Conservation (phyloP, 768 basidiomycete species). For the Dictyophora rubrovolvata region DNA sequence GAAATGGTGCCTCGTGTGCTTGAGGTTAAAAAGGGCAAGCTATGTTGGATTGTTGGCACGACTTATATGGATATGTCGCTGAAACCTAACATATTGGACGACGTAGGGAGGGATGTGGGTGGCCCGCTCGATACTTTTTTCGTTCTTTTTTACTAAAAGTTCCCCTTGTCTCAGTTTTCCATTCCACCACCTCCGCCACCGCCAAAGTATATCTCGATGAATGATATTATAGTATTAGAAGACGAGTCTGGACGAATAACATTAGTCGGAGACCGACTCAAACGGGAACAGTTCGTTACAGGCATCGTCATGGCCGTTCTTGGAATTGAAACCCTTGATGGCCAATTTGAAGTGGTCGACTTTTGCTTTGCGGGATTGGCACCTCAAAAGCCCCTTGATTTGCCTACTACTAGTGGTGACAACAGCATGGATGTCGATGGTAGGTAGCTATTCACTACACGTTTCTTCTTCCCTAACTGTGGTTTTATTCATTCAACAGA, state of each 20-base stretch:
- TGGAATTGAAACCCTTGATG: conserved; percentile 79
- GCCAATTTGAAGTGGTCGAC: conserved; percentile 93
- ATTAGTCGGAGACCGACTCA: conserved; percentile 68
- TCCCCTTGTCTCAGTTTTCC: conserved; percentile 50
- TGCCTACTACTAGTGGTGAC: conserved; percentile 16
- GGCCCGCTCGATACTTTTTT: not conserved
- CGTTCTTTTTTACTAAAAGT: not conserved
- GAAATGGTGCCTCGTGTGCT: conserved; percentile 69
- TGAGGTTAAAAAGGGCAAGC: conserved; percentile 72
- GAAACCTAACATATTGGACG: conserved; percentile 96
- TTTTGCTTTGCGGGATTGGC: conserved; percentile 79
- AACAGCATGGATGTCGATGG: conserved; percentile 66
- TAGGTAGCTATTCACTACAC: conserved; percentile 23
- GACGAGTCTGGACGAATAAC: conserved; percentile 91
- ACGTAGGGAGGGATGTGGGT: conserved; percentile 86
- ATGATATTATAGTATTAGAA: conserved; percentile 83
- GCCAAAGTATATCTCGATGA: conserved; percentile 62
- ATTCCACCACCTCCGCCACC: conserved; percentile 75
- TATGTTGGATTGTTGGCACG: conserved; percentile 90
- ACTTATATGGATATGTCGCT: conserved; percentile 99
- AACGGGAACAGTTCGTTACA: conserved; percentile 62
- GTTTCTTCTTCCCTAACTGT: not conserved
- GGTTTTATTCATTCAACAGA: not conserved
- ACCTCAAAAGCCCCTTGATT: conserved; percentile 32
- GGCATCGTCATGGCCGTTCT: conserved; percentile 86